Conservation (phyloP, 1,284 basidiomycete genomes). For the Earliella scabrosa region DNA sequence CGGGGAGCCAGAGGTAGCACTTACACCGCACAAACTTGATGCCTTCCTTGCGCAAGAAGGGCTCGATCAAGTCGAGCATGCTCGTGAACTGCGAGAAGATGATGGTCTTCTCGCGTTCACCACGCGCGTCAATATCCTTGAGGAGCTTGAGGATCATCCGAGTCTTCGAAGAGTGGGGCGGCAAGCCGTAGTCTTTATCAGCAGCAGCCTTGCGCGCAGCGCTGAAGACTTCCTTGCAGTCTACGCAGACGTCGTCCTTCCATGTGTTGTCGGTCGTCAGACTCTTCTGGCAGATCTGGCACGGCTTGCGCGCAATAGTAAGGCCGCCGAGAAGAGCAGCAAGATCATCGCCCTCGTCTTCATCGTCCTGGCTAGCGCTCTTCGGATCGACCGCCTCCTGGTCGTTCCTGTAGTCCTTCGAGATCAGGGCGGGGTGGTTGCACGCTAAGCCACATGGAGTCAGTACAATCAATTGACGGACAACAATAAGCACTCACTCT, state of each 20-base stretch:
- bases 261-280: conserved; percentile 43
- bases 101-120: conserved; percentile 86
- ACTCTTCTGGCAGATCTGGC: conserved; percentile 73
- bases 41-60: conserved; percentile 71
- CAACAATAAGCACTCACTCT: conserved; percentile 58
- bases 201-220: conserved; percentile 39
- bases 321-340: conserved; percentile 77
- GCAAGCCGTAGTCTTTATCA: conserved; percentile 39
- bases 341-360: conserved; percentile 69
- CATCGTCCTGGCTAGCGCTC: conserved; percentile 54
- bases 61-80: conserved; percentile 88
- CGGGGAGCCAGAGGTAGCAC: conserved; percentile 36
- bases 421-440: conserved; percentile 84
- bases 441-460: conserved; percentile 74
- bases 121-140: conserved; percentile 64
- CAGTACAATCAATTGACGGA: background rate
- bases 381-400: conserved; percentile 74
- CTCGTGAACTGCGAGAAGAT: conserved; percentile 89
- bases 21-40: conserved; percentile 85
- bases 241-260: conserved; percentile 55
- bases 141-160: conserved; percentile 82
- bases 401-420: conserved; percentile 75
- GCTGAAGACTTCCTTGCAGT: conserved; percentile 58
- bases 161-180: conserved; percentile 86
- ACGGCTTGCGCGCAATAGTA: conserved; percentile 64